Evolutionary conservation across 305 asterid genomes (phyloP).

Genomic region (Rubia peregrina): DNA sequence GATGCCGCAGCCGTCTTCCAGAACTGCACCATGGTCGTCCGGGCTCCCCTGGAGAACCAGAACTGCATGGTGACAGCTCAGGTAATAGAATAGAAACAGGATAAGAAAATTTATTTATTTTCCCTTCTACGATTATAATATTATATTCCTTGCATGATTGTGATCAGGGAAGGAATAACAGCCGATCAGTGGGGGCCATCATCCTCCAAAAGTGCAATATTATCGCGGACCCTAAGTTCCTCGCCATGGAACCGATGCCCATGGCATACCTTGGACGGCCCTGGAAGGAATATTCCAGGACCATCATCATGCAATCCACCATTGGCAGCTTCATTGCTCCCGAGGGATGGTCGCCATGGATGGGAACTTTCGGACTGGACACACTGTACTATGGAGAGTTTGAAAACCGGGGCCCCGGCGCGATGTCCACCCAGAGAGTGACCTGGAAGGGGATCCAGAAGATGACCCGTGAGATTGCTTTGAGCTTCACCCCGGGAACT

Average conservation of each 20-base stretch:
- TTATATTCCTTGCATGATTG: no score
- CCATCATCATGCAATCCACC: slow-evolving; percentile 56
- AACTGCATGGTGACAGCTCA: slow-evolving; percentile 70
- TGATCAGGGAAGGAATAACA: slow-evolving; percentile 48
- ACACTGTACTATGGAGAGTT: slow-evolving; percentile 57
- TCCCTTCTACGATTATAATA: no score
- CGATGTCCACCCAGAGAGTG: slow-evolving; percentile 30
- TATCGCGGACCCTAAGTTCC: slow-evolving; percentile 39
- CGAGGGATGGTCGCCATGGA: slow-evolving; percentile 69
- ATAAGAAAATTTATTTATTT: no score
- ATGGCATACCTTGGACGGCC: slow-evolving; percentile 76
- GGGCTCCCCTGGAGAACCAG: slow-evolving; percentile 51
- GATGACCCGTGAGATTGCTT: slow-evolving; percentile 39
- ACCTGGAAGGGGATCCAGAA: slow-evolving; percentile 49
- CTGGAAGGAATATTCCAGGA: slow-evolving; percentile 62
- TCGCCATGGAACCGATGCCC: slow-evolving; percentile 17
- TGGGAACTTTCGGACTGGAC: slow-evolving; percentile 33
- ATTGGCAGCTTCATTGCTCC: slow-evolving; percentile 50
- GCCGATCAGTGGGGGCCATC: slow-evolving; percentile 38
- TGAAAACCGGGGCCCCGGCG: slow-evolving; percentile 43
- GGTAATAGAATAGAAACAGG: no score
- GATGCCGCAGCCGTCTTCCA: slow-evolving; percentile 57
- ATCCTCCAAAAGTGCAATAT: slow-evolving; percentile 43
- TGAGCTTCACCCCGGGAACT: slow-evolving; percentile 35
- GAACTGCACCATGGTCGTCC: slow-evolving; percentile 44